Conservation (phyloP, 164 flowering plant species). For the Akebia trifoliata region DNA sequence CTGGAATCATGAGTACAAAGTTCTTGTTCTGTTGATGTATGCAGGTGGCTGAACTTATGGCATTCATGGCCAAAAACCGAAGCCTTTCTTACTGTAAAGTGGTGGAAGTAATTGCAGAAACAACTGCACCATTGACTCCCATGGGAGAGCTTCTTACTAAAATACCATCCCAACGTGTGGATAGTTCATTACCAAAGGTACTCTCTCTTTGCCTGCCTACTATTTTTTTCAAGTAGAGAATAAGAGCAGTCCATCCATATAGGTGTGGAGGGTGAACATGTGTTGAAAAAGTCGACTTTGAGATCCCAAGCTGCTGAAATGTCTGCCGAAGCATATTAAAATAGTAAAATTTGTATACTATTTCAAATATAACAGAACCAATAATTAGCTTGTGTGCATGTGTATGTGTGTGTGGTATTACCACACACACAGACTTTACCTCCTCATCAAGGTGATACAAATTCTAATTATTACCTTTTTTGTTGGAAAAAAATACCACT, state of each 20-base stretch:
- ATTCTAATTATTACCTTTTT: no score
- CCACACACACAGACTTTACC: no score
- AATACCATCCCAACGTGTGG: conserved; percentile 63
- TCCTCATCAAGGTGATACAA: no score
- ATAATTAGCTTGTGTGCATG: no score
- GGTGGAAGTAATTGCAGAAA: conserved; percentile 95
- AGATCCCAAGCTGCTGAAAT: neutral
- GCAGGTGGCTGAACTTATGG: conserved; percentile 92
- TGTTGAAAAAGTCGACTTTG: neutral
- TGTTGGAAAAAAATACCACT: no score
- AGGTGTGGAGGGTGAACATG: neutral
- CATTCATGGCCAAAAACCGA: conserved; percentile 77
- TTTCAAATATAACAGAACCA: neutral
- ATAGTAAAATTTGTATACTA: no score
- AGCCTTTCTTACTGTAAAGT: conserved; percentile 78
- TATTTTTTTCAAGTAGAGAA: neutral
- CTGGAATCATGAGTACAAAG: neutral
- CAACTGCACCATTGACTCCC: conserved; percentile 79
- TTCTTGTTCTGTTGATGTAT: conserved; percentile 1
- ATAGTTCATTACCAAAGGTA: conserved; percentile 39
- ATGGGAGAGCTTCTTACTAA: conserved; percentile 69
- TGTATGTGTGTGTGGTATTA: no score
- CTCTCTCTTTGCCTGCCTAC: neutral
- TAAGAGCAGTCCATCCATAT: neutral
- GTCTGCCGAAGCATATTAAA: neutral